Evolutionary conservation across 2,329 filamentous ascomycete genomes (phyloP), one percentile per base, ranked within the genome.

Genomic region (Hymenoscyphus occultus): DNA sequence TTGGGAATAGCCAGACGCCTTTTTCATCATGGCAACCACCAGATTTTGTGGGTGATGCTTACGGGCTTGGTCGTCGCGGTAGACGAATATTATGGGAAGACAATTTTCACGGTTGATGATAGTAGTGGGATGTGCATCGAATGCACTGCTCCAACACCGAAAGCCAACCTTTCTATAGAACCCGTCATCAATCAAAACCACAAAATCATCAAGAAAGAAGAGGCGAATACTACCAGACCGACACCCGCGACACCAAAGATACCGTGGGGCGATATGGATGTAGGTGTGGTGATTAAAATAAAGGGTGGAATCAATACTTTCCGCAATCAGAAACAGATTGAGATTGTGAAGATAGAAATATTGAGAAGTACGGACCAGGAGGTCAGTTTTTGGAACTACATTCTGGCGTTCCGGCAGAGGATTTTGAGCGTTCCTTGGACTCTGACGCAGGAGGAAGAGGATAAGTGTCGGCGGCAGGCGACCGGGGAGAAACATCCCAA

Each of bases 11-110:
- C 81, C 59, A 83, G 86, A 71, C 78, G 83, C 68, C 79, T 88
- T 40, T 88, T 82, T 74, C 92, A 93, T 76, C 82, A 87, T 78
- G 77, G 82, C 60, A 93, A 93, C 75, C 86, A 93, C 70, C 91
- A 91, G 0, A 86, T 94, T 71, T 86, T 87, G 82, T 93, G 88
- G 85, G 84, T 91, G 62, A 87, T 88, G 67, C 76, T 93, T 39
- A 83, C 87, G 7, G 91, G 91, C 39, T 77, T 92, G 9, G 82
- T 94, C 28, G 87, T 93, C 63, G 85, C 84, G 13, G 77, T 86
- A 42, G 82, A 86, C 68, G 81, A 86, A 28, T 83, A 79, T 64
- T 68, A 72, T 42, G 77, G 76, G 42, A 78, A 78, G 42, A 80
- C 78, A 56, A 77, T 84, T 51, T 86, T 83, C 70, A 87, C 82